Conservation (phyloP, 148 eudicot genomes). For the Tetragonia tetragonoides region DNA sequence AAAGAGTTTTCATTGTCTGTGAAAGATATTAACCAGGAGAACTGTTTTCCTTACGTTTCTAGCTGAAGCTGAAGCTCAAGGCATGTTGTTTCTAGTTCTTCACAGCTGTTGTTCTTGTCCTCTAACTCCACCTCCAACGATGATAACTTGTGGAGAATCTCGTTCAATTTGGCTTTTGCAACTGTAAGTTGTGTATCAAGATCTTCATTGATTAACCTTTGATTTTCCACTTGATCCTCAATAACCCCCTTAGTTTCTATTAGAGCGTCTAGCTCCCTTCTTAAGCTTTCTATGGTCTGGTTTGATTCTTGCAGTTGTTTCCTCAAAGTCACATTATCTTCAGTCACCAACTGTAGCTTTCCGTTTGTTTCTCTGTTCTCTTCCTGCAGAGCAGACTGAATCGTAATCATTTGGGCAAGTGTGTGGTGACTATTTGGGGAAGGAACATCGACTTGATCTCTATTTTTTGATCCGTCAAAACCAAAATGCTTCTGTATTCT, state of each 20-base stretch:
- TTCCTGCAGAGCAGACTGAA: slow-evolving; percentile 33
- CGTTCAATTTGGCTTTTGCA: slow-evolving; percentile 52
- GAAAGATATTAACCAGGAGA: not conserved
- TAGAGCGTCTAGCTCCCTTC: slow-evolving; percentile 38
- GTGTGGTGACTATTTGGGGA: slow-evolving; percentile 32
- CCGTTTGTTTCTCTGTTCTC: slow-evolving; percentile 34
- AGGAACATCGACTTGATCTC: slow-evolving; percentile 22
- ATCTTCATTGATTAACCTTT: slow-evolving; percentile 69
- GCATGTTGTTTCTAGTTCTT: slow-evolving; percentile 77
- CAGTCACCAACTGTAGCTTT: slow-evolving; percentile 28
- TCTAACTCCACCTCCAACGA: slow-evolving; percentile 76
- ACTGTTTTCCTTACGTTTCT: slow-evolving; percentile 55
- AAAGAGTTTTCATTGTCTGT: not conserved
- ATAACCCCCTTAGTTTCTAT: slow-evolving; percentile 43
- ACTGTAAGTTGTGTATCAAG: slow-evolving; percentile 65
- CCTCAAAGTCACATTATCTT: slow-evolving; percentile 31
- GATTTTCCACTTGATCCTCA: slow-evolving; percentile 69
- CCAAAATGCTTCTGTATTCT: slow-evolving; percentile 33
- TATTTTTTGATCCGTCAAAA: slow-evolving; percentile 34
- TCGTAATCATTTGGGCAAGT: slow-evolving; percentile 42
- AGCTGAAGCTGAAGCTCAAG: slow-evolving; percentile 91
- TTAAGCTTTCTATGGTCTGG: slow-evolving; percentile 35
- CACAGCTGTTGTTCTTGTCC: slow-evolving; percentile 57
- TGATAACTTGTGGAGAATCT: slow-evolving; percentile 54
- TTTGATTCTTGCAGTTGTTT: slow-evolving; percentile 43